These are phyloP conservation scores for Entomortierella chlamydospora DNA, from an alignment of 192 early-diverging fungal genomes.

Conservation along the genomic window DNA sequence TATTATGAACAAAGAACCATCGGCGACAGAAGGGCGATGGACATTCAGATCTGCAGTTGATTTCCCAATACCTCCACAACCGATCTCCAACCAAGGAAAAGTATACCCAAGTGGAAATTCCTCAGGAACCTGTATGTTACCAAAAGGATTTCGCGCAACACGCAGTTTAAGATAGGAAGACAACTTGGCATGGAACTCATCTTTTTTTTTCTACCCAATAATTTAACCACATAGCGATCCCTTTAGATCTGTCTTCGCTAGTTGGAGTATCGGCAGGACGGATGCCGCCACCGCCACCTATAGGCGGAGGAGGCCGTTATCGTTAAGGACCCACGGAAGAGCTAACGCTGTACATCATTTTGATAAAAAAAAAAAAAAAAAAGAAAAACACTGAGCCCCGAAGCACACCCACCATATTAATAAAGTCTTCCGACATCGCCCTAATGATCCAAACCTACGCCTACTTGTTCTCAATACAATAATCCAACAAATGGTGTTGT, in stretches of 20 bases:
- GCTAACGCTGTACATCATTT: too few species aligned
- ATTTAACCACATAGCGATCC: not conserved
- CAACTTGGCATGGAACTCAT: not conserved
- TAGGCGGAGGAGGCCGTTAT: not conserved
- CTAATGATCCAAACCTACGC: too few species aligned
- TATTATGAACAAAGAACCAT: not conserved
- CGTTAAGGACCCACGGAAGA: too few species aligned
- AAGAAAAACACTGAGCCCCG: too few species aligned
- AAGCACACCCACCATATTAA: too few species aligned
- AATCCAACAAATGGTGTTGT: too few species aligned
- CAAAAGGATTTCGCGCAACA: not conserved
- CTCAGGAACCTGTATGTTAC: not conserved
- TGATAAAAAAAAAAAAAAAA: too few species aligned
- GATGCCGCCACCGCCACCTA: not conserved
- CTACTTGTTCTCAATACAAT: too few species aligned
- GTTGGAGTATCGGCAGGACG: not conserved
- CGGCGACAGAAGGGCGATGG: not conserved
- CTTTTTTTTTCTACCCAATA: not conserved
- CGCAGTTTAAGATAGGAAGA: too few species aligned
- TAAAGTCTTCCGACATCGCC: too few species aligned
- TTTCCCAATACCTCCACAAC: not conserved
- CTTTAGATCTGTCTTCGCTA: not conserved
- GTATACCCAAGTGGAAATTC: slow-evolving; percentile 1
- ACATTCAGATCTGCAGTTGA: not conserved
- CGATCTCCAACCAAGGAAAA: not conserved